Conservation (phyloP, 345 rosid genomes). For the Fremontodendron californicum region DNA sequence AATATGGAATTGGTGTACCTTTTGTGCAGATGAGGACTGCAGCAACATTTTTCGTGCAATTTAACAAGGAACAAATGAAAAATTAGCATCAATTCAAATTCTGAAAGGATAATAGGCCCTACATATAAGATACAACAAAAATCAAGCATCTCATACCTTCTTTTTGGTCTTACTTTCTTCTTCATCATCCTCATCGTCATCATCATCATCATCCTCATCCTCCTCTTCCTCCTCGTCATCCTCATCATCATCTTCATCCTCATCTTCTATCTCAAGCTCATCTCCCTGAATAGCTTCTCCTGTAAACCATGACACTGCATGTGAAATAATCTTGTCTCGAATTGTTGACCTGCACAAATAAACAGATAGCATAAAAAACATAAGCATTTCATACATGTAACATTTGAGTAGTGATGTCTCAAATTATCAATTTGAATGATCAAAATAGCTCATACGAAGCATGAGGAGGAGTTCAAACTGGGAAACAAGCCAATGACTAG, state of each 20-base stretch:
- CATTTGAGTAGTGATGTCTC: not conserved
- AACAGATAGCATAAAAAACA: not conserved
- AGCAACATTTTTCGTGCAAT: constrained; percentile 22
- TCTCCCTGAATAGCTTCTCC: constrained; percentile 90
- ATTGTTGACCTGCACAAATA: constrained; percentile 63
- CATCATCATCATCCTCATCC: constrained; percentile 44
- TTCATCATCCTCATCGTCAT: constrained; percentile 54
- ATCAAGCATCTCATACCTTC: constrained; percentile 35
- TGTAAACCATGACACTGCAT: constrained; percentile 95
- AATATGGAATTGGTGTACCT: constrained; percentile 36
- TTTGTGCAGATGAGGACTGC: constrained; percentile 57
- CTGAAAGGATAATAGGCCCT: not conserved
- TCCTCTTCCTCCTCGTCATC: constrained; percentile 48
- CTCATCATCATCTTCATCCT: constrained; percentile 33
- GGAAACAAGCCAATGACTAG: not conserved
- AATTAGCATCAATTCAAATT: not conserved
- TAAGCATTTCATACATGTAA: not conserved
- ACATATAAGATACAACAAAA: not conserved
- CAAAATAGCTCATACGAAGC: not conserved
- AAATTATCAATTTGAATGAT: not conserved
- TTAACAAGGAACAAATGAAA: not conserved
- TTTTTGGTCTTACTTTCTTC: constrained; percentile 47
- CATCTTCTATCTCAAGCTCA: constrained; percentile 59
- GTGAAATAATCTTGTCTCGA: constrained; percentile 80
- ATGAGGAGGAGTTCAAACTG: not conserved